Percentiles rank a stretch among this genome's conserved stretches.
phyloP scores from a whole-genome alignment of 2,329 filamentous ascomycete species.

The Cadophora sp. region DNA sequence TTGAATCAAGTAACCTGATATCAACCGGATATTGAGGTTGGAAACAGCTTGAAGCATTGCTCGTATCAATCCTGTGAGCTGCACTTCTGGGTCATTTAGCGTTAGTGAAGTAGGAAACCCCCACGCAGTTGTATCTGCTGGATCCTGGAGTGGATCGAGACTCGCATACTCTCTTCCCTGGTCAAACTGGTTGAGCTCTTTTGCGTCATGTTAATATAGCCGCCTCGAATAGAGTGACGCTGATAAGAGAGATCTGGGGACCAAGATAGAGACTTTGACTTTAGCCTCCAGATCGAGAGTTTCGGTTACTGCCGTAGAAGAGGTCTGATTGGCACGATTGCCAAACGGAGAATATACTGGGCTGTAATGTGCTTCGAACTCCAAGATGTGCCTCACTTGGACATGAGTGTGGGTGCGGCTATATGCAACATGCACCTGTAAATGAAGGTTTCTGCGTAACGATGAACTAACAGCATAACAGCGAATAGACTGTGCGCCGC shows the following conservation, averaged over 20 bases:
- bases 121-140: conserved; percentile 22
- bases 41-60: conserved; percentile 22
- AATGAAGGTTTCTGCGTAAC: conserved; percentile 12
- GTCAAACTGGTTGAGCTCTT: not conserved
- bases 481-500: not conserved
- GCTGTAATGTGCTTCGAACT: conserved; percentile 4
- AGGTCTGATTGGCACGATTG: not conserved
- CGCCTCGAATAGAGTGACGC: conserved; percentile 31
- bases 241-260: conserved; percentile 20
- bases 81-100: conserved; percentile 11
- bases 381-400: conserved; percentile 12
- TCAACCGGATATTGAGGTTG: conserved; percentile 21
- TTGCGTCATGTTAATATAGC: conserved; percentile 28
- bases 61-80: conserved; percentile 21
- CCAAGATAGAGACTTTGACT: conserved; percentile 14
- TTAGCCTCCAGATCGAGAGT: conserved; percentile 20
- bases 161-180: conserved; percentile 18
- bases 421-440: conserved; percentile 11
- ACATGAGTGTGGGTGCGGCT: not conserved
- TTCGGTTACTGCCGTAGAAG: conserved; percentile 17
- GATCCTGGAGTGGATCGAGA: conserved; percentile 19
- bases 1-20: conserved; percentile 2
- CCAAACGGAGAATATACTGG: not conserved
- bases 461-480: not conserved
- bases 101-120: conserved; percentile 20